phyloP scores from a whole-genome alignment of 129 eudicot species.

The Chrysanthemum seticuspe region DNA sequence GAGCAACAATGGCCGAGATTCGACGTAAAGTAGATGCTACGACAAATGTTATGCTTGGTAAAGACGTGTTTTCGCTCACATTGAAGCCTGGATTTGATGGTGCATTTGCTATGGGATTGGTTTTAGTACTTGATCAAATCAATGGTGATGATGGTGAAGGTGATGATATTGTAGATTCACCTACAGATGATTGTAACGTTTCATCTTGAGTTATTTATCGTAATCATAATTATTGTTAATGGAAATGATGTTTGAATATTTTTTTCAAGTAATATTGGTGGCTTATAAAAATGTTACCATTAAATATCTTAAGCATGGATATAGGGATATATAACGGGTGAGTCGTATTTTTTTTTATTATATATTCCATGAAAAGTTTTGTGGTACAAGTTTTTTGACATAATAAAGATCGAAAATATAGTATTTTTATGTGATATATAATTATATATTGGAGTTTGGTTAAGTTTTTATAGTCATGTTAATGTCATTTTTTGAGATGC shows the following conservation, averaged over 20 bases:
- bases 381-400: too few species aligned
- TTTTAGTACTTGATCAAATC: constrained; percentile 70
- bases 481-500: too few species aligned
- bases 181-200: constrained; percentile 18
- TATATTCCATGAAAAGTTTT: too few species aligned
- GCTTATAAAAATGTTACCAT: neutral
- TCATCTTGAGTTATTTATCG: constrained; percentile 21
- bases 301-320: constrained; percentile 8
- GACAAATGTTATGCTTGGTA: constrained; percentile 68
- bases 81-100: constrained; percentile 72
- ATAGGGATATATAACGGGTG: neutral
- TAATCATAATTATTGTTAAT: neutral
- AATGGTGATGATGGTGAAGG: constrained; percentile 49
- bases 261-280: constrained; percentile 7
- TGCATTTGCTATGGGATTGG: constrained; percentile 79
- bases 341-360: too few species aligned
- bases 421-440: too few species aligned
- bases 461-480: too few species aligned
- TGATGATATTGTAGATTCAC: constrained; percentile 29
- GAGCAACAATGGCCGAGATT: constrained; percentile 59
- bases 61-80: constrained; percentile 57
- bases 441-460: too few species aligned
- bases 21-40: constrained; percentile 70
- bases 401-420: too few species aligned
- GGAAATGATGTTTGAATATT: constrained; percentile 22